Evolutionary conservation across 78 protist species (phyloP), one percentile per base, ranked within the genome.

Genomic region (slime mould (Dictyostelium discoideum)): DNA sequence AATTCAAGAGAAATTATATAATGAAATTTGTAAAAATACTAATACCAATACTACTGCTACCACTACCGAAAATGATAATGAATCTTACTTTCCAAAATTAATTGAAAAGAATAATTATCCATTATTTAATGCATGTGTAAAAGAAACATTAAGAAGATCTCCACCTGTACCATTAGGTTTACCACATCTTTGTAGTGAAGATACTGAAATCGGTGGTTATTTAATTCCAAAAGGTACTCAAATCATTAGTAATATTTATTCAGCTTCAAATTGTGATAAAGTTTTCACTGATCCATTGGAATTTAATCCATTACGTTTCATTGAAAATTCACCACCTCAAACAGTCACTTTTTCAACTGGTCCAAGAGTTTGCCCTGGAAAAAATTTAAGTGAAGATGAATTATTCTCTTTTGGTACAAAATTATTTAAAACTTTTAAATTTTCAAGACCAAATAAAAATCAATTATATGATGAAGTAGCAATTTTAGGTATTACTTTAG

Each of bases 301-400:
- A n/a, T 90, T 90, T 24, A 82, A 65, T 39, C 95, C 95, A 90
- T 26, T 81, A 40, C 84, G 95, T 69, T 82, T 82, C 24, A 18
- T 90, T 9, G 79, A 22, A 9, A 78, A 78, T 29, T 14, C 69
- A 44, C 50, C 50, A 44, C 50, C 50, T 2, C 50, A 44, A 44
- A 18, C 69, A 60, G 16, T 44, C 0, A 16, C 16, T 3, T 77
- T 77, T 74, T 29, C 80, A 7, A 18, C 42, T 11, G 94, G 94
- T 13, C 81, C 87, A 18, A 37, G 94, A 42, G 20, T 39, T 46
- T 89, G 94, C 29, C 86, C 85, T 24, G 94, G 94, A 20, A 18
- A 40, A 48, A 63, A 79, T 22, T 82, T 89, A 3, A 67, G 69
- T 7, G 60, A 82, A 14, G 94, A 79, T 29, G 82, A 80, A 69